phyloP scores from a whole-genome alignment of 1,284 basidiomycete genomes.

The Hemileia vastatrix region DNA sequence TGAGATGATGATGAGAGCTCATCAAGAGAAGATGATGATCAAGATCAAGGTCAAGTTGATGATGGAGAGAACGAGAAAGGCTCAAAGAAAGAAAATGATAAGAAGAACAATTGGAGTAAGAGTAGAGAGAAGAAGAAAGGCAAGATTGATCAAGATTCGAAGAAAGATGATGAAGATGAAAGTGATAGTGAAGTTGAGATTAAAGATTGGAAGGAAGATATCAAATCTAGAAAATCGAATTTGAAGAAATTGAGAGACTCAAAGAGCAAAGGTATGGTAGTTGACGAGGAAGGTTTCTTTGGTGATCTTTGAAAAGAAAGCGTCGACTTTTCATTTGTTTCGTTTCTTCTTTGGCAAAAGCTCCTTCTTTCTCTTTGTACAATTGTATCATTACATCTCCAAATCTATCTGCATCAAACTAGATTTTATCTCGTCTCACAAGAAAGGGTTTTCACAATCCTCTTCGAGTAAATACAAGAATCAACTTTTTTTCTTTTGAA shows the following conservation, averaged over 20 bases:
- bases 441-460: too few species aligned
- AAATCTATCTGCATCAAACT: too few species aligned
- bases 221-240: constrained; percentile 22
- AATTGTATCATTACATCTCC: too few species aligned
- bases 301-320: constrained; percentile 23
- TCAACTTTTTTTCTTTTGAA: too few species aligned
- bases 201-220: constrained; percentile 30
- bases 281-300: constrained; percentile 22
- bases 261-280: constrained; percentile 10
- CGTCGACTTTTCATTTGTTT: too few species aligned
- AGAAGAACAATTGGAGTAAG: background rate
- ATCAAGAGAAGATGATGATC: constrained; percentile 23
- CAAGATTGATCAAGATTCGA: background rate
- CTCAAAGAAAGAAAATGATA: background rate
- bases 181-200: constrained; percentile 34
- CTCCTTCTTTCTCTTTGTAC: too few species aligned
- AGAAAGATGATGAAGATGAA: constrained; percentile 28
- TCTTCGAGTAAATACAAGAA: too few species aligned
- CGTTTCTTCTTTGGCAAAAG: too few species aligned
- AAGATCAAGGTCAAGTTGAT: background rate
- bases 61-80: too few species aligned
- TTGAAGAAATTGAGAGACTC: background rate
- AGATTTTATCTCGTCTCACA: too few species aligned
- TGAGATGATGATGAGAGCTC: constrained; percentile 30
- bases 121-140: background rate